phyloP scores from a whole-genome alignment of 2,329 filamentous ascomycete genomes.

The Ceratocystis papillata region DNA sequence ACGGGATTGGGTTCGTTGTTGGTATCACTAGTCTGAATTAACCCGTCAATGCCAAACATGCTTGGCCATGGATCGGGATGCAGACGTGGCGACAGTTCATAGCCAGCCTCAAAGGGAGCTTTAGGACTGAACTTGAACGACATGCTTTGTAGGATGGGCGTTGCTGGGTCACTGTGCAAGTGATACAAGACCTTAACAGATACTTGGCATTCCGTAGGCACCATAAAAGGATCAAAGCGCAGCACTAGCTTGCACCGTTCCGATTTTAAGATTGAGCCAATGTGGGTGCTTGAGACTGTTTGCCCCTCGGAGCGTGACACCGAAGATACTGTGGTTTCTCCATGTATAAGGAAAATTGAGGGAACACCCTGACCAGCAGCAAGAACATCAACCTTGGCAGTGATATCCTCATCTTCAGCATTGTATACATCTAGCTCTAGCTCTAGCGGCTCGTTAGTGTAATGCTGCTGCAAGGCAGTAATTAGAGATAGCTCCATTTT shows the following conservation, averaged over 20 bases:
- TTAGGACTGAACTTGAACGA: constrained; percentile 61
- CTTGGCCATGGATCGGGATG: constrained; percentile 76
- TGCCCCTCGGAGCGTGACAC: constrained; percentile 34
- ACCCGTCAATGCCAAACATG: constrained; percentile 57
- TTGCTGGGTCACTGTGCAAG: constrained; percentile 66
- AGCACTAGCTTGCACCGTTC: constrained; percentile 39
- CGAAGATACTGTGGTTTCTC: constrained; percentile 31
- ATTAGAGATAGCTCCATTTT: constrained; percentile 69
- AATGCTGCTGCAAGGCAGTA: constrained; percentile 59
- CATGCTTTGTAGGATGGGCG: constrained; percentile 64
- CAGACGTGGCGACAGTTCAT: constrained; percentile 70
- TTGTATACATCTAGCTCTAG: constrained; percentile 65
- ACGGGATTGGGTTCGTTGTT: constrained; percentile 32
- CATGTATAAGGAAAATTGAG: constrained; percentile 35
- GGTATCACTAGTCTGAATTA: constrained; percentile 26
- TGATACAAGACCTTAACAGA: constrained; percentile 67
- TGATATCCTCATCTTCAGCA: constrained; percentile 68
- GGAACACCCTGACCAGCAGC: constrained; percentile 51
- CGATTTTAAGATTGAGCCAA: constrained; percentile 41
- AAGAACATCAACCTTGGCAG: constrained; percentile 57
- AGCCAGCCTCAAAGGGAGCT: constrained; percentile 82
- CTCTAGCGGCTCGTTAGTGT: constrained; percentile 66
- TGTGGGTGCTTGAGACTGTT: constrained; percentile 34
- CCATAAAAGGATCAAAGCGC: constrained; percentile 40
- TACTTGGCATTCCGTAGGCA: constrained; percentile 51